Percentiles rank a stretch among this genome's conserved stretches.
These are phyloP conservation scores for Verticillium tricorpus DNA, from an alignment of 2,329 filamentous ascomycete genomes.

Conservation along the genomic window DNA sequence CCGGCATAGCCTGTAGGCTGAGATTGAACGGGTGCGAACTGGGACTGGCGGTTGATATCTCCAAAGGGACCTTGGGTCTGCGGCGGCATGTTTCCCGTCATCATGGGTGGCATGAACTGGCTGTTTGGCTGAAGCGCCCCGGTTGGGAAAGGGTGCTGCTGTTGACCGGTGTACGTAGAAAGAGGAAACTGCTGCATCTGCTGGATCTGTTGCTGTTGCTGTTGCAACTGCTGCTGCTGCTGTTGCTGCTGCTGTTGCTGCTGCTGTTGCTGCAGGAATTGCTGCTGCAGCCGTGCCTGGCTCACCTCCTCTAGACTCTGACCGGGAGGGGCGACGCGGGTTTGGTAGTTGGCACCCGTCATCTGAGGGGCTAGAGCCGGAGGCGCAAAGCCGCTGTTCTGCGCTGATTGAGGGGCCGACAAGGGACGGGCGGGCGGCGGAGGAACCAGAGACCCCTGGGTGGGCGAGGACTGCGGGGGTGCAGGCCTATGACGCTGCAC, in stretches of 20 bases:
- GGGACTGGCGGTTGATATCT: slow-evolving; percentile 31
- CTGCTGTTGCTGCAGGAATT: slow-evolving; percentile 41
- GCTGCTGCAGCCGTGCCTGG: slow-evolving; percentile 61
- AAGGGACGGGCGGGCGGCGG: slow-evolving; percentile 73
- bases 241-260: slow-evolving; percentile 20
- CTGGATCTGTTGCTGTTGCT: slow-evolving; percentile 33
- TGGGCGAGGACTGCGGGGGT: slow-evolving; percentile 42
- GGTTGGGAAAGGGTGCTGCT: slow-evolving; percentile 31
- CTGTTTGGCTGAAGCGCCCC: slow-evolving; percentile 20
- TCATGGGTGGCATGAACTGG: slow-evolving; percentile 43
- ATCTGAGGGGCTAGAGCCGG: slow-evolving; percentile 78
- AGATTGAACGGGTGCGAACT: slow-evolving; percentile 46
- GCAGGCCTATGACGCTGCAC: slow-evolving; percentile 37
- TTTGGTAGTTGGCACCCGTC: slow-evolving; percentile 60
- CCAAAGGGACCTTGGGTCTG: slow-evolving; percentile 33
- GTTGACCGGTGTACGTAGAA: slow-evolving; percentile 26
- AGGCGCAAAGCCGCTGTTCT: slow-evolving; percentile 67
- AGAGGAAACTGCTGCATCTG: slow-evolving; percentile 33
- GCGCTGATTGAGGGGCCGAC: slow-evolving; percentile 80
- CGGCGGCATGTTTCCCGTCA: slow-evolving; percentile 33
- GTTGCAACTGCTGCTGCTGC: slow-evolving; percentile 50
- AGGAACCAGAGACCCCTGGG: slow-evolving; percentile 64
- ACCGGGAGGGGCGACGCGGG: slow-evolving; percentile 64
- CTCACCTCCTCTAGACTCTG: slow-evolving; percentile 73
- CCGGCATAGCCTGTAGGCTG: slow-evolving; percentile 61